Percentiles rank a stretch among this genome's conserved stretches.
These are phyloP conservation scores for Eucalyptus fibrosa DNA, from an alignment of 345 rosid genomes.

Conservation along the genomic window DNA sequence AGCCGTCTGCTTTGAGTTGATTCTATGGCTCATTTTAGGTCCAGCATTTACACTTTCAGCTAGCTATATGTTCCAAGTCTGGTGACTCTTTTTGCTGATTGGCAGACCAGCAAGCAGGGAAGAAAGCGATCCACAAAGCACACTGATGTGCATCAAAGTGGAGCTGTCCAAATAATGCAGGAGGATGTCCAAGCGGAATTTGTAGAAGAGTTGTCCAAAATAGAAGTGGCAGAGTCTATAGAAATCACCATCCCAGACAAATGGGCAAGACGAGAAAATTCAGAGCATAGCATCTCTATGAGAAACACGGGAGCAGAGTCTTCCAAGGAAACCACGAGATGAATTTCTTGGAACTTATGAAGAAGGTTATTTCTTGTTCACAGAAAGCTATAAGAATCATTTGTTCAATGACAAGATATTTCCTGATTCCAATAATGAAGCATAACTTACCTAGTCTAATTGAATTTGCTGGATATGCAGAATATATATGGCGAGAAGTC, in stretches of 20 bases:
- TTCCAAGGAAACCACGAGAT: neutral
- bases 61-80: too few relatives aligned
- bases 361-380: constrained; percentile 15
- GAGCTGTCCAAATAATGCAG: constrained; percentile 18
- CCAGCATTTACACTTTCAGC: too few relatives aligned
- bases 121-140: neutral
- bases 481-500: constrained; percentile 11
- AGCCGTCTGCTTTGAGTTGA: too few relatives aligned
- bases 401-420: neutral
- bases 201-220: constrained; percentile 66
- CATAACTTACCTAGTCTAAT: neutral
- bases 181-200: constrained; percentile 45
- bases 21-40: too few relatives aligned
- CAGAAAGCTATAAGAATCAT: neutral
- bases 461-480: constrained; percentile 6
- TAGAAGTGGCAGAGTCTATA: constrained; percentile 47
- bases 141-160: constrained; percentile 7
- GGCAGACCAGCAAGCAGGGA: too few relatives aligned
- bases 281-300: neutral
- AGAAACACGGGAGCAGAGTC: neutral
- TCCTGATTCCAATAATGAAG: neutral
- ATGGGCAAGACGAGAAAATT: constrained; percentile 7
- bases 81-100: too few relatives aligned
- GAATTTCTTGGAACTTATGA: neutral
- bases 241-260: constrained; percentile 9